These are phyloP conservation scores for Mycena indigotica DNA, from an alignment of 768 basidiomycete genomes.

Conservation along the genomic window DNA sequence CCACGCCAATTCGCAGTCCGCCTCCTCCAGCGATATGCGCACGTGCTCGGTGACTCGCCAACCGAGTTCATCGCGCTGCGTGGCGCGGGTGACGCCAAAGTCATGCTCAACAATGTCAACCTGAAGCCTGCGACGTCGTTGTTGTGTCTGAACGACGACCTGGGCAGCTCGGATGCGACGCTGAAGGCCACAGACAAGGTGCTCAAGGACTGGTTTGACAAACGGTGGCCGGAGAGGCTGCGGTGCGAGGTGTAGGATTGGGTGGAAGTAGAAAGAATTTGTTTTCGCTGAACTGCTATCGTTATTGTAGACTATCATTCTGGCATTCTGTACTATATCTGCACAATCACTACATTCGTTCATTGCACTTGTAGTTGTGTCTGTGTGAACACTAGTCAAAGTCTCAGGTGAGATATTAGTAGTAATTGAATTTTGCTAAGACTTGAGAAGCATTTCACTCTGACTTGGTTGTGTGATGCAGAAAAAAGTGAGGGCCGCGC, in stretches of 20 bases:
- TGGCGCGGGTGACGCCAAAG: neutral
- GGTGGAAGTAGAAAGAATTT: too few relatives aligned
- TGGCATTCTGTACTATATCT: neutral
- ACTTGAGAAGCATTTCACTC: too few relatives aligned
- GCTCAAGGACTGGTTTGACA: slow-evolving; percentile 12
- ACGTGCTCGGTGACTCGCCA: slow-evolving; percentile 22
- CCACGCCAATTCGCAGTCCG: slow-evolving; percentile 22
- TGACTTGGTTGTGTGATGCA: too few relatives aligned
- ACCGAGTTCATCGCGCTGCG: slow-evolving; percentile 18
- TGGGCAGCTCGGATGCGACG: slow-evolving; percentile 3
- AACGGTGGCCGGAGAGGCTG: slow-evolving; percentile 18
- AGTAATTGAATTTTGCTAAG: too few relatives aligned
- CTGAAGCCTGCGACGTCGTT: slow-evolving; percentile 12
- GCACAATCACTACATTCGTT: neutral
- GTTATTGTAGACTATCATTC: neutral
- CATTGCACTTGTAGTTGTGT: neutral
- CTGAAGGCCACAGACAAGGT: slow-evolving; percentile 2
- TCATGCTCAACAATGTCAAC: slow-evolving; percentile 3
- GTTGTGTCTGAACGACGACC: slow-evolving; percentile 23
- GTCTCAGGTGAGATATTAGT: too few relatives aligned
- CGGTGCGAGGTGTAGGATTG: slow-evolving; percentile 16
- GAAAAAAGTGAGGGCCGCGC: too few relatives aligned
- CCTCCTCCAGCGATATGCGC: slow-evolving; percentile 21
- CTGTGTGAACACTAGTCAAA: neutral
- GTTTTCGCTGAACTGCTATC: too few relatives aligned